These are phyloP conservation scores for Colletotrichum sp. DNA, from an alignment of 2,329 filamentous ascomycete genomes.

Conservation along the genomic window DNA sequence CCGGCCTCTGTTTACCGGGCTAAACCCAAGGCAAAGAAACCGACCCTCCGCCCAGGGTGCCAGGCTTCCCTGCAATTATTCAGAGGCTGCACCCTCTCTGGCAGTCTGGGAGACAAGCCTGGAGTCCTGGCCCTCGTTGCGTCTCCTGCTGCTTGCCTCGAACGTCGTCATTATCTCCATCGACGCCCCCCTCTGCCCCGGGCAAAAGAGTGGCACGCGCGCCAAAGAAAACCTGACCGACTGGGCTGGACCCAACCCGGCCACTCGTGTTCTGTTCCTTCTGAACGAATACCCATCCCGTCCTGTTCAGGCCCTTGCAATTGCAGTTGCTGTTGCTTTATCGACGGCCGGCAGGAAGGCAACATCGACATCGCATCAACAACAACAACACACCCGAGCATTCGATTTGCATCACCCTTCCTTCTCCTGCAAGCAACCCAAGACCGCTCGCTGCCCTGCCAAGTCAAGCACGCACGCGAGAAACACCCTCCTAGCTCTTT, in stretches of 20 bases:
- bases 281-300: background rate
- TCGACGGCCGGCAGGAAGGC: background rate
- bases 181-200: background rate
- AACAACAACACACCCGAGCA: background rate
- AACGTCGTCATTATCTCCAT: slow-evolving; percentile 14
- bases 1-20: background rate
- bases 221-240: slow-evolving; percentile 12
- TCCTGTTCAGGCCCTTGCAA: background rate
- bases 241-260: slow-evolving; percentile 13
- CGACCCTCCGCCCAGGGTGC: background rate
- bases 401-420: background rate
- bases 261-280: background rate
- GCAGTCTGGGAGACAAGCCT: background rate
- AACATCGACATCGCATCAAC: background rate
- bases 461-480: background rate
- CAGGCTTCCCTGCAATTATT: background rate
- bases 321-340: background rate
- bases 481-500: background rate
- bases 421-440: background rate
- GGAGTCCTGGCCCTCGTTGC: background rate
- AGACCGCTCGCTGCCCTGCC: background rate
- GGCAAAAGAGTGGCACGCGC: slow-evolving; percentile 3
- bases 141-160: background rate
- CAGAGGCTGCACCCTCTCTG: background rate
- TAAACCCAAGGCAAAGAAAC: background rate